These are phyloP conservation scores for Piloderma croceum DNA, from an alignment of 768 basidiomycete genomes.

Conservation along the genomic window DNA sequence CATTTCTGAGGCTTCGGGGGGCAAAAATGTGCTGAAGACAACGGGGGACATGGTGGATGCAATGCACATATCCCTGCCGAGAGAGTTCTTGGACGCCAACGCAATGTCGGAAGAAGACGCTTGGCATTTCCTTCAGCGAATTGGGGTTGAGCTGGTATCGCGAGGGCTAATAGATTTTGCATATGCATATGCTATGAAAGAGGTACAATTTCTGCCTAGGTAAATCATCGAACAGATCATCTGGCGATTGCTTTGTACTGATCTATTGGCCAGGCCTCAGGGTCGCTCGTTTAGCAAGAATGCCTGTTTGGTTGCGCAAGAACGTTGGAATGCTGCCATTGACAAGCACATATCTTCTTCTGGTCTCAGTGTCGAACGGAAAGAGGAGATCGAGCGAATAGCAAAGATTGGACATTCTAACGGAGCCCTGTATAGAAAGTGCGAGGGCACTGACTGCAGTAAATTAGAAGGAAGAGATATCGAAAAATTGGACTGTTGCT, in stretches of 20 bases:
- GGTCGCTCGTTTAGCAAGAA: not conserved
- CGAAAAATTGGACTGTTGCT: slow-evolving; percentile 13
- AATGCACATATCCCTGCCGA: not conserved
- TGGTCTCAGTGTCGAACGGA: slow-evolving; percentile 10
- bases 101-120: too few relatives aligned
- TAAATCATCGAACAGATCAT: not conserved
- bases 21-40: not conserved
- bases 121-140: too few relatives aligned
- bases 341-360: slow-evolving; percentile 18
- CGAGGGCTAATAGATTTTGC: slow-evolving; percentile 6
- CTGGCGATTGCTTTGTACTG: not conserved
- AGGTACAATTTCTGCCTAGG: not conserved
- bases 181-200: slow-evolving; percentile 6
- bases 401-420: slow-evolving; percentile 19
- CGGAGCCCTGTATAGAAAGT: slow-evolving; percentile 18
- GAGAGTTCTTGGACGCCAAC: not conserved
- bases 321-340: slow-evolving; percentile 20
- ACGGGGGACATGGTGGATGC: not conserved
- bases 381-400: slow-evolving; percentile 15
- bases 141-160: slow-evolving; percentile 7
- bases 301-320: not conserved
- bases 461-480: slow-evolving; percentile 12
- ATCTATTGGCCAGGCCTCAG: slow-evolving; percentile 3
- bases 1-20: too few relatives aligned
- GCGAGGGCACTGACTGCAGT: slow-evolving; percentile 16